Conservation (phyloP, 2,329 filamentous ascomycete genomes). For the Botrytis paeoniae region DNA sequence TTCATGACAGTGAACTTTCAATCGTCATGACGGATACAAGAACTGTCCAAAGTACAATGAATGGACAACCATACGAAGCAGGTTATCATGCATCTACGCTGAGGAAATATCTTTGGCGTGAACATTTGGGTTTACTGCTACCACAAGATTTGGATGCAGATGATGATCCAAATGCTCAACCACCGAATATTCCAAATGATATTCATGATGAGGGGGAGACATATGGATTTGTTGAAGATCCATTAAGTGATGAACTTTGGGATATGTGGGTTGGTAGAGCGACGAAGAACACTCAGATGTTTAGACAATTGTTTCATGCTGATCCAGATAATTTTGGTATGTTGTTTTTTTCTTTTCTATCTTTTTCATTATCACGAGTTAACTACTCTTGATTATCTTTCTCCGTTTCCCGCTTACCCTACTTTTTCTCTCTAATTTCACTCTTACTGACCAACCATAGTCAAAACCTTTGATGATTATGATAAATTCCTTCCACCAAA, state of each 20-base stretch:
- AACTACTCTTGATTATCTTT: neutral
- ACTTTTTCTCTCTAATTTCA: neutral
- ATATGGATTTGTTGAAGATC: slow-evolving; percentile 67
- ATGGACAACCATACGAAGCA: slow-evolving; percentile 71
- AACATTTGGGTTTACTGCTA: slow-evolving; percentile 79
- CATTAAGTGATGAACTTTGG: slow-evolving; percentile 64
- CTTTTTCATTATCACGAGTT: too few relatives aligned
- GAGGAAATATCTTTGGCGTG: slow-evolving; percentile 80
- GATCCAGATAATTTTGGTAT: slow-evolving; percentile 83
- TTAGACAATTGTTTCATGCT: slow-evolving; percentile 77
- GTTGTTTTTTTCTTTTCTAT: slow-evolving; percentile 36
- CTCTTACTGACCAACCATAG: slow-evolving; percentile 39
- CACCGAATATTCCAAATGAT: slow-evolving; percentile 68
- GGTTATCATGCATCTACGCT: slow-evolving; percentile 81
- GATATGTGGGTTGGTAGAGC: slow-evolving; percentile 67
- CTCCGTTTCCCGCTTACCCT: too few relatives aligned
- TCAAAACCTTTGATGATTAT: slow-evolving; percentile 89
- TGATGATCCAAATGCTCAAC: slow-evolving; percentile 69
- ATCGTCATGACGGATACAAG: slow-evolving; percentile 86
- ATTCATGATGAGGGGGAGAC: slow-evolving; percentile 59
- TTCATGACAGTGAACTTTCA: slow-evolving; percentile 86
- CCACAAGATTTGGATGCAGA: slow-evolving; percentile 67
- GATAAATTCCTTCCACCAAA: slow-evolving; percentile 70
- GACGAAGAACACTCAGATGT: slow-evolving; percentile 68
- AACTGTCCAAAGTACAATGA: slow-evolving; percentile 69